Evolutionary conservation across 2,329 filamentous ascomycete species (phyloP), one percentile per base, ranked within the genome.

Genomic region (Mycosphaerella sp.): DNA sequence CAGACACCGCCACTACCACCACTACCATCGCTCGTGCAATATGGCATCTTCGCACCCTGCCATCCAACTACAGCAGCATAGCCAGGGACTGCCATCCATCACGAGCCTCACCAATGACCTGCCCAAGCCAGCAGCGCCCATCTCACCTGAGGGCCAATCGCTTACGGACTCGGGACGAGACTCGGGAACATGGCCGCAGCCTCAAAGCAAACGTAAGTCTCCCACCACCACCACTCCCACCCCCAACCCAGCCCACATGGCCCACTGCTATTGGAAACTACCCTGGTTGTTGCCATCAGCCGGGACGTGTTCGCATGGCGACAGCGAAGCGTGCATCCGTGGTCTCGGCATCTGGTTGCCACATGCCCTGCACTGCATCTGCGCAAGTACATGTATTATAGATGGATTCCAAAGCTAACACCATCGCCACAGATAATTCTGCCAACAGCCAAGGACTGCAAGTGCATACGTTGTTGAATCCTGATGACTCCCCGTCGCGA

Each of bases 391-490:
- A 17, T 17, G 14, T 17, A 9, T 26, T 17, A 9, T 26, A 8
- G 11, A 26, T 21, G 2, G 6, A 45, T 4, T 14, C 12, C 29
- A 44, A 11, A 21, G 21, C 44, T 43, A 36, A 42, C 41, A 32
- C 41, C 21, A 7, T 26, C 36, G 36, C 32, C 36, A 43, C 54
- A 68, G 66, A 56, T 70, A 70, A 59, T 65, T 75, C 59, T 65
- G 61, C 73, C 39, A 76, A 73, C 64, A 72, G 64, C 52, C 71
- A 72, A 67, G 74, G 74, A 32, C 66, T 78, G n/a, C 75, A 77
- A 54, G 69, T 78, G 10, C 73, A 75, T 43, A 77, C 74, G 1
- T 70, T 78, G 17, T 68, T 78, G 54, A 78, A 78, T 48, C 71
- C 73, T 6, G 76, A 78, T 55, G 75, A 78, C 47, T 76, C 75